phyloP scores from a whole-genome alignment of 768 basidiomycete species.

The Mycena rebaudengoi region DNA sequence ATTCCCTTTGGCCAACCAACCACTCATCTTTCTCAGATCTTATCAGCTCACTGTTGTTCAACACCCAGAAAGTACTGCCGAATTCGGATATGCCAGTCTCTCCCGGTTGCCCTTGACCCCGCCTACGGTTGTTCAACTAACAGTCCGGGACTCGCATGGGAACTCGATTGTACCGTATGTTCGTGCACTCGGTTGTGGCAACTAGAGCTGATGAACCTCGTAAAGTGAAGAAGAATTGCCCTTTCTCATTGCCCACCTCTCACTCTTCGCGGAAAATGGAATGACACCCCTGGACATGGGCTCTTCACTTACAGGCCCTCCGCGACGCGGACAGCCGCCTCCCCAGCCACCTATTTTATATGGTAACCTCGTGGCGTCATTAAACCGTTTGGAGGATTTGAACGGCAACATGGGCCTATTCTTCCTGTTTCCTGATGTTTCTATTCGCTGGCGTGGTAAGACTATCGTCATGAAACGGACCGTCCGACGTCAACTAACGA shows the following conservation, averaged over 20 bases:
- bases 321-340: constrained; percentile 44
- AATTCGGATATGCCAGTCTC: constrained; percentile 77
- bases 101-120: constrained; percentile 87
- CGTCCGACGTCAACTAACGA: too few species aligned
- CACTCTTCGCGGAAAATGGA: constrained; percentile 78
- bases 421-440: constrained; percentile 92
- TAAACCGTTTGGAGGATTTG: constrained; percentile 81
- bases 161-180: constrained; percentile 83
- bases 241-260: constrained; percentile 86
- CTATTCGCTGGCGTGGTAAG: constrained; percentile 81
- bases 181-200: constrained; percentile 15
- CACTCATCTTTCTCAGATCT: constrained; percentile 40
- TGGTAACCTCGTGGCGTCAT: constrained; percentile 85
- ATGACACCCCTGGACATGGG: constrained; percentile 68
- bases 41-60: constrained; percentile 90
- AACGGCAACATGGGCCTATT: constrained; percentile 85
- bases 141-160: constrained; percentile 75
- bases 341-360: constrained; percentile 76
- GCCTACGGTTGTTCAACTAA: constrained; percentile 82
- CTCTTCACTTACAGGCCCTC: constrained; percentile 56
- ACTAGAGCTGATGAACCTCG: constrained; percentile 21
- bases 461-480: too few species aligned
- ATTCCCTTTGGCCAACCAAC: constrained; percentile 15
- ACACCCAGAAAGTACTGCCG: constrained; percentile 83
- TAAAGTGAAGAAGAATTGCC: constrained; percentile 84